These are phyloP conservation scores for Phytophthora litchii DNA, from an alignment of 352 stramenopile species.

Conservation along the genomic window DNA sequence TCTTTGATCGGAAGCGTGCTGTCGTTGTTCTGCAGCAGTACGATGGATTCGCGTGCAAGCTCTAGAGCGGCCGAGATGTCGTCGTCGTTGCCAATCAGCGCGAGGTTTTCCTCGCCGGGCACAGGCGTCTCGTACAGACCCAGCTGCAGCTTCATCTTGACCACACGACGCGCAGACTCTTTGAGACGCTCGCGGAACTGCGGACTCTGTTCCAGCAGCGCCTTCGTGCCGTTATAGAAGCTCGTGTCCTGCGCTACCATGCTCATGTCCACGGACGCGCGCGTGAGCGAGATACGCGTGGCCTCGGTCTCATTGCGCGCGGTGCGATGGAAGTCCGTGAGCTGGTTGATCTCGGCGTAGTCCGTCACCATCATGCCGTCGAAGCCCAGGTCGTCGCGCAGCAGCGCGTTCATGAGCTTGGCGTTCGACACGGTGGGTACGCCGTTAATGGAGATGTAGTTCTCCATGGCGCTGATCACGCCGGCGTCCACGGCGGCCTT, in stretches of 20 bases:
- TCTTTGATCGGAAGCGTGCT: constrained; percentile 17
- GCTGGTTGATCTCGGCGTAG: constrained; percentile 90
- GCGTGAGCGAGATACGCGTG: constrained; percentile 57
- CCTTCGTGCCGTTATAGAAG: constrained; percentile 52
- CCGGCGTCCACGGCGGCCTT: constrained; percentile 68
- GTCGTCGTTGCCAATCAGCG: constrained; percentile 43
- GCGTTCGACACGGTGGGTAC: constrained; percentile 83
- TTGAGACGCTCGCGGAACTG: constrained; percentile 47
- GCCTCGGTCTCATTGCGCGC: constrained; percentile 47
- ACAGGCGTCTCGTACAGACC: constrained; percentile 66
- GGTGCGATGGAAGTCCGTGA: constrained; percentile 56
- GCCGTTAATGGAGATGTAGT: constrained; percentile 90
- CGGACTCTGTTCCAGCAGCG: constrained; percentile 40
- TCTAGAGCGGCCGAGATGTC: constrained; percentile 57
- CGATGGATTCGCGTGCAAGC: constrained; percentile 42
- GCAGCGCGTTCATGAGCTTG: constrained; percentile 67
- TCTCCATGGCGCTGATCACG: constrained; percentile 89
- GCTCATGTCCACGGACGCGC: constrained; percentile 88
- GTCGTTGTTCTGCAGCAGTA: constrained; percentile 33
- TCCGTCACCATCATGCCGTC: constrained; percentile 90
- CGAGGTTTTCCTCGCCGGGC: constrained; percentile 43
- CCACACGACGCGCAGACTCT: constrained; percentile 55
- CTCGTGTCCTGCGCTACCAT: constrained; percentile 68
- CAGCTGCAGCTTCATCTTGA: constrained; percentile 70
- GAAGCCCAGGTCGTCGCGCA: constrained; percentile 81